Evolutionary conservation across 306 rosid species (phyloP).

Genomic region (Chamaecrista fasciculata): DNA sequence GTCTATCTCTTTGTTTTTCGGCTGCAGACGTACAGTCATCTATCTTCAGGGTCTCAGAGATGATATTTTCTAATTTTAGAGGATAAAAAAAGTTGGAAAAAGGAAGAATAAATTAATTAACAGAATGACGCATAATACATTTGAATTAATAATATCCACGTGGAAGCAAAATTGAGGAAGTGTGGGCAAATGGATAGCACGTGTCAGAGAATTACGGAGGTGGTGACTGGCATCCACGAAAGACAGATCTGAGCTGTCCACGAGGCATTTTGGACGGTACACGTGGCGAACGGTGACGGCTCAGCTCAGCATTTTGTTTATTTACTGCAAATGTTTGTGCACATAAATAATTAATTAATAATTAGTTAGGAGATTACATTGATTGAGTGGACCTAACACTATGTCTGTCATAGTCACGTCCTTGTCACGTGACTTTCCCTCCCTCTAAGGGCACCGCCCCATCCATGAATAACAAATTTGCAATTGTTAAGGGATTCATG

Average conservation of each 20-base stretch:
- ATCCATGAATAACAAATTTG: too few species aligned
- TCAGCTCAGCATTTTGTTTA: neutral
- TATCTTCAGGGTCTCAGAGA: too few species aligned
- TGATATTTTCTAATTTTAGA: too few species aligned
- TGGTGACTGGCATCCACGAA: neutral
- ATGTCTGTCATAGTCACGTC: conserved; percentile 33
- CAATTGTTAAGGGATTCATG: too few species aligned
- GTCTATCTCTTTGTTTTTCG: too few species aligned
- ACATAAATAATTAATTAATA: too few species aligned
- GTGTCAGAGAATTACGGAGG: conserved; percentile 30
- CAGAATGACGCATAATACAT: neutral
- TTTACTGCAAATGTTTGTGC: too few species aligned
- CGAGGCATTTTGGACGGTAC: neutral
- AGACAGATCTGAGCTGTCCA: conserved; percentile 19
- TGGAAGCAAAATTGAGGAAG: neutral
- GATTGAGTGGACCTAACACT: conserved; percentile 1
- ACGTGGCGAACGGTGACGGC: conserved; percentile 29
- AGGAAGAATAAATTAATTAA: neutral
- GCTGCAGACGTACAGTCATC: too few species aligned
- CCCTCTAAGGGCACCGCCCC: conserved; percentile 50
- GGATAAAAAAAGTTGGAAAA: neutral
- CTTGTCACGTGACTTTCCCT: conserved; percentile 56
- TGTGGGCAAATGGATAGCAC: neutral
- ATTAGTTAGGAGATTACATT: neutral
- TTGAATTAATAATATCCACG: conserved; percentile 9